A percentile compares a stretch with the other conserved stretches of the same genome.
Conservation (phyloP, 164 flowering plant genomes). For the Santalum album region DNA sequence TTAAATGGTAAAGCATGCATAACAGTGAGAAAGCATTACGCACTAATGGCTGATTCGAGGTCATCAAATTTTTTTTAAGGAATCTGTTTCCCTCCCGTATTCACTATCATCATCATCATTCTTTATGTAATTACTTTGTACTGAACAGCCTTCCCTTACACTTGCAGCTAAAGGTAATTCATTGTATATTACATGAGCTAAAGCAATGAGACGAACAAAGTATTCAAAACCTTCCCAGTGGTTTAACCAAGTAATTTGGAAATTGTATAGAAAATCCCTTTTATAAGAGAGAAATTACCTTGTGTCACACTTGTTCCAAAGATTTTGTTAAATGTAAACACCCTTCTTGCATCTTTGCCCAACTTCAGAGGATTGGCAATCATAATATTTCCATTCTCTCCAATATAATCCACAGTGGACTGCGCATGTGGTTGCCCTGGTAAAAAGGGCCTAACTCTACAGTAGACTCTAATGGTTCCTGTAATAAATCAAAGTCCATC, state of each 20-base stretch:
- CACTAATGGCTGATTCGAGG: no score
- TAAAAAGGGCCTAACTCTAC: slow-evolving; percentile 81
- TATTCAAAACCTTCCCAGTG: no score
- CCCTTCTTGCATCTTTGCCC: slow-evolving; percentile 67
- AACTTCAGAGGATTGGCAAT: slow-evolving; percentile 66
- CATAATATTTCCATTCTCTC: slow-evolving; percentile 80
- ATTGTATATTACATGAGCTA: no score
- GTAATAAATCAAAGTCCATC: slow-evolving; percentile 7
- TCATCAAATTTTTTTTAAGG: no score
- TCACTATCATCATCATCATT: no score
- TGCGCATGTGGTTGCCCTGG: slow-evolving; percentile 38
- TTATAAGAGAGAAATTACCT: slow-evolving; percentile 28
- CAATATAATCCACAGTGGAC: slow-evolving; percentile 71
- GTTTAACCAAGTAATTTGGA: background rate
- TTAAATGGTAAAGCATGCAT: background rate
- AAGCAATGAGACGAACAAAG: no score
- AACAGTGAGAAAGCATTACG: no score
- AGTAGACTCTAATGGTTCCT: slow-evolving; percentile 85
- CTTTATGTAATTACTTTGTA: no score
- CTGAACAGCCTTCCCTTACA: no score
- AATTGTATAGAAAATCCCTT: background rate
- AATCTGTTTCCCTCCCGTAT: no score
- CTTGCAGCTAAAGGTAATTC: no score
- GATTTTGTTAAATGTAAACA: slow-evolving; percentile 71
- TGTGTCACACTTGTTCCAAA: slow-evolving; percentile 58